Base-by-base conservation (phyloP, 192 early-diverging fungal species). In the Coemansia sp. region DNA sequence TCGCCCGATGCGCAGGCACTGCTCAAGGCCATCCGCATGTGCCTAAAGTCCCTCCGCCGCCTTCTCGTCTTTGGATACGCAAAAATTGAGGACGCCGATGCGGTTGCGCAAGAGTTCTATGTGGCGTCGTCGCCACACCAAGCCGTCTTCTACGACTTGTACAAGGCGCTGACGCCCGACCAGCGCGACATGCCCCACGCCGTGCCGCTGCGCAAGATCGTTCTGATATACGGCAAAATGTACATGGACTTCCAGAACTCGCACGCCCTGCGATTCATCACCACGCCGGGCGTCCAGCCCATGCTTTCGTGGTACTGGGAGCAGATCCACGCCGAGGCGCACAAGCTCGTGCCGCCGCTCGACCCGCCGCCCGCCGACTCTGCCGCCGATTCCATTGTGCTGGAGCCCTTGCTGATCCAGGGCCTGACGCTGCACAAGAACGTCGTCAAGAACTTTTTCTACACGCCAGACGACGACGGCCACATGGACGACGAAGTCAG, bases 241-340 rank as follows among this genome's bases (percentile, higher is more conserved):
- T 93, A 91, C 67, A 61, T 92, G 54, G 87, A 92, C 61, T 68
- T 93, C 15, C 85, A 90, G 69, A 86, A 86, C 60, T 63, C 82
- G 0, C 85, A 89, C 40, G 83, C 89, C 1, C 78, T 90, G 5
- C 80, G 84, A 7, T 93, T 90, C 64, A 84, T 89, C 23, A 70
- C 86, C 2, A 76, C 82, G 9, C 87, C 88, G 10, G 76, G 81
- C 6, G 82, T 86, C 34, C 69, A 87, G 7, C 84, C 83, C 35
- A 85, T 93, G 35, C 72, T 94, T 58, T 65, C 71, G 40, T 93
- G 86, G 77, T 96, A 93, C 78, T 93, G 91, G 90, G 65, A 76
- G 19, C 64, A 87, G 56, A 65, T 91, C 33, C 13, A 56, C 42
- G 33, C 41, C 62, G 56, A 73, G 64, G 61, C 70, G 22, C 59